A percentile compares a stretch with the other conserved stretches of the same genome.
These are phyloP conservation scores for Trichoderma oligosporum DNA, from an alignment of 2,329 filamentous ascomycete genomes.

Conservation along the genomic window DNA sequence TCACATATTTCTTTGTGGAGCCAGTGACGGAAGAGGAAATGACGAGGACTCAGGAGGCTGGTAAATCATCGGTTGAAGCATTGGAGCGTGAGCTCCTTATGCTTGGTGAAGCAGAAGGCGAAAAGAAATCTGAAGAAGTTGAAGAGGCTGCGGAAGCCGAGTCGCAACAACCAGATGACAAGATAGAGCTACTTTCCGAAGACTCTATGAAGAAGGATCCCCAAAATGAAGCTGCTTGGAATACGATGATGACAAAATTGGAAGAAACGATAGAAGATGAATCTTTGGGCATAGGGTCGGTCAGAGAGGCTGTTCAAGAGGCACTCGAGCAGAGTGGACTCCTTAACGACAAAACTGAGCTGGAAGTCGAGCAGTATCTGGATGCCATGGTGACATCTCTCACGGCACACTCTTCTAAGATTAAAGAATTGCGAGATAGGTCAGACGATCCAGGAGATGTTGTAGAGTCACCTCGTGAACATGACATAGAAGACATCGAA, in stretches of 20 bases:
- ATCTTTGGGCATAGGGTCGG: slow-evolving; percentile 47
- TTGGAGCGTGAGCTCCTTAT: slow-evolving; percentile 64
- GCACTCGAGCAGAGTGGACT: slow-evolving; percentile 54
- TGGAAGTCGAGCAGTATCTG: slow-evolving; percentile 47
- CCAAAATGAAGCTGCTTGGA: slow-evolving; percentile 45
- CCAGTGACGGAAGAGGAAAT: slow-evolving; percentile 73
- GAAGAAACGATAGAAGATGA: slow-evolving; percentile 57
- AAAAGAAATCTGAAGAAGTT: slow-evolving; percentile 23
- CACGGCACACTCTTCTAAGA: slow-evolving; percentile 32
- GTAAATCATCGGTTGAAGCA: slow-evolving; percentile 60
- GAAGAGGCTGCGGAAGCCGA: slow-evolving; percentile 24
- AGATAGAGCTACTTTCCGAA: slow-evolving; percentile 23
- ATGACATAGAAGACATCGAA: background rate
- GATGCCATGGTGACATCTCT: slow-evolving; percentile 50
- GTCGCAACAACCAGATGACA: slow-evolving; percentile 25
- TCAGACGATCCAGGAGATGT: slow-evolving; percentile 22
- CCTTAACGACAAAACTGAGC: slow-evolving; percentile 42
- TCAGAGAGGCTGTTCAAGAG: slow-evolving; percentile 53
- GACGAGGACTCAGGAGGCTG: slow-evolving; percentile 65
- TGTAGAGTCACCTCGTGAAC: background rate
- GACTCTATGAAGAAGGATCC: slow-evolving; percentile 22
- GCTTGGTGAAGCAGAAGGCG: slow-evolving; percentile 36
- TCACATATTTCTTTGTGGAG: slow-evolving; percentile 88
- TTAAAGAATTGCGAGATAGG: slow-evolving; percentile 24
- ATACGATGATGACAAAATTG: slow-evolving; percentile 52